Conservation (phyloP, 768 basidiomycete species). For the Leccinellum luteum region DNA sequence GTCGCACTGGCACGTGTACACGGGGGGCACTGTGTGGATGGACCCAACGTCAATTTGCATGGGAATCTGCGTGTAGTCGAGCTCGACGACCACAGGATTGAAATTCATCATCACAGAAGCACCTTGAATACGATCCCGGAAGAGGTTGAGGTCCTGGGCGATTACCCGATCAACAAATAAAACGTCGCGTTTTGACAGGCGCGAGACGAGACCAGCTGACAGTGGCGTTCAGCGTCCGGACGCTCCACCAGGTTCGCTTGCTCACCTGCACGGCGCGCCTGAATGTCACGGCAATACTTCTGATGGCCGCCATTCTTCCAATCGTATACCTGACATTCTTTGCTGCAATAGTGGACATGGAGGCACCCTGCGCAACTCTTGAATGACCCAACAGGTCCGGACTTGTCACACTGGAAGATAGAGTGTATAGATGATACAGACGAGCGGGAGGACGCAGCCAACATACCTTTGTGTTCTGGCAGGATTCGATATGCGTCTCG, state of each 20-base stretch:
- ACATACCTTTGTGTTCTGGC: conserved; percentile 26
- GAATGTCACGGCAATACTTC: conserved; percentile 26
- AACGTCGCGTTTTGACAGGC: conserved; percentile 21
- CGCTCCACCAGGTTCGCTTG: neutral
- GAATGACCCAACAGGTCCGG: conserved; percentile 24
- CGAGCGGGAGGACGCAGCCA: neutral
- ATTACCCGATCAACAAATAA: conserved; percentile 27
- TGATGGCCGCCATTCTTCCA: conserved; percentile 29
- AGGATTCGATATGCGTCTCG: conserved; percentile 19
- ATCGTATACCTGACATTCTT: conserved; percentile 30
- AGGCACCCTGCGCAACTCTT: conserved; percentile 29
- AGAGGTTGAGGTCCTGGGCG: conserved; percentile 13
- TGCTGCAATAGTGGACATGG: conserved; percentile 31
- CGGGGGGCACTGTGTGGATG: conserved; percentile 1
- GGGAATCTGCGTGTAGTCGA: conserved; percentile 25
- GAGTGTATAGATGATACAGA: neutral
- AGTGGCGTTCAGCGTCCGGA: neutral
- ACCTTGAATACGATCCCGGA: conserved; percentile 18
- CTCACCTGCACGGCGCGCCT: conserved; percentile 26
- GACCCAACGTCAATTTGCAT: conserved; percentile 17
- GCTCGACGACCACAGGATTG: conserved; percentile 22
- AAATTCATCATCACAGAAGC: neutral
- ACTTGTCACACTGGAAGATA: conserved; percentile 21
- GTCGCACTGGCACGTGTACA: conserved; percentile 25
- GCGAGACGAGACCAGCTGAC: conserved; percentile 21